Evolutionary conservation across 768 basidiomycete genomes (phyloP).

Genomic region (Hypsizygus marmoreus): DNA sequence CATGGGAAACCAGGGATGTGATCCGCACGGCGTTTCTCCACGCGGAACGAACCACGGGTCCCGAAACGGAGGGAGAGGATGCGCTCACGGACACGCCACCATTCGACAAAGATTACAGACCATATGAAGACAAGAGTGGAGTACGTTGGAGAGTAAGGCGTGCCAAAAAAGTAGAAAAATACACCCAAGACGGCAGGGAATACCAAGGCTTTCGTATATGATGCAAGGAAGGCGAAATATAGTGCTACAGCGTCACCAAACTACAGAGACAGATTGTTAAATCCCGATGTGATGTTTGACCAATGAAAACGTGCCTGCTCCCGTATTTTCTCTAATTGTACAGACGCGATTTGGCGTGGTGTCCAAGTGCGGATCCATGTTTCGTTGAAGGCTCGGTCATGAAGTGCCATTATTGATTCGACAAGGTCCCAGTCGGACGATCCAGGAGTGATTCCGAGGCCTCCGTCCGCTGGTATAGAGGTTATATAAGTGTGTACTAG

Average conservation of each 20-base stretch:
- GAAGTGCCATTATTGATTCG: constrained; percentile 79
- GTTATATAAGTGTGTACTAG: constrained; percentile 74
- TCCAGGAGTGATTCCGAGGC: constrained; percentile 78
- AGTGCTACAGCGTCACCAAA: constrained; percentile 84
- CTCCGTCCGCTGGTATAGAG: constrained; percentile 71
- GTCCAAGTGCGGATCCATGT: constrained; percentile 80
- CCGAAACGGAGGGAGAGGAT: constrained; percentile 83
- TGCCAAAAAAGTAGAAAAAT: constrained; percentile 67
- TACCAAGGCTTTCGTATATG: constrained; percentile 79
- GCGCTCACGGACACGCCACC: constrained; percentile 88
- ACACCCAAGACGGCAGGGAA: constrained; percentile 76
- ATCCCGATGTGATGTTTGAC: no score
- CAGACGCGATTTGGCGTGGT: constrained; percentile 58
- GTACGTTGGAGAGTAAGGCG: constrained; percentile 76
- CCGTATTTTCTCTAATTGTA: constrained; percentile 68
- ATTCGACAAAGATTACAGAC: constrained; percentile 86
- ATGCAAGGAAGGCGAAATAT: constrained; percentile 87
- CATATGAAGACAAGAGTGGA: constrained; percentile 79
- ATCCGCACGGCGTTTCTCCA: constrained; percentile 71
- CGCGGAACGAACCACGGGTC: constrained; percentile 73
- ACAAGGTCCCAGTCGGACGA: constrained; percentile 77
- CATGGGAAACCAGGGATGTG: constrained; percentile 59
- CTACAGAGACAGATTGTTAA: no score
- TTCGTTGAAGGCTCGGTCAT: constrained; percentile 81
- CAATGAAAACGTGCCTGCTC: constrained; percentile 52